A percentile compares a stretch with the other conserved stretches of the same genome.
phyloP scores from a whole-genome alignment of 441 rosid genomes.

The Populus tomentosa region DNA sequence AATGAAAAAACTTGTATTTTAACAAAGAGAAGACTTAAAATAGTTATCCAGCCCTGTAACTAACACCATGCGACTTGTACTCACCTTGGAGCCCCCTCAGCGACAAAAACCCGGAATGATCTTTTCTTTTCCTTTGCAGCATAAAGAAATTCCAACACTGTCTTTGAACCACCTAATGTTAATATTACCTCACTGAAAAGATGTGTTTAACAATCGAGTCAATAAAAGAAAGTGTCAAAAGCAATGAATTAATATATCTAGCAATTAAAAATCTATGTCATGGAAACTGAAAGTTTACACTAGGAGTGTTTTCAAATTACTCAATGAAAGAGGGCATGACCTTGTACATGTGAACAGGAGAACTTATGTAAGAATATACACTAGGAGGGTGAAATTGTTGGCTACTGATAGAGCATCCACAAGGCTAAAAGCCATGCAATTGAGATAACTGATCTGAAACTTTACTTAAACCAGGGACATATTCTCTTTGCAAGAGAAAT shows the following conservation, averaged over 20 bases:
- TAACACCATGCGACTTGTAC: slow-evolving; percentile 22
- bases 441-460: neutral
- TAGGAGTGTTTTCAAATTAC: neutral
- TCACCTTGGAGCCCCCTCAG: slow-evolving; percentile 99
- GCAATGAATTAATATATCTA: neutral
- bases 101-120: slow-evolving; percentile 92
- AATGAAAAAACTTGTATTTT: slow-evolving; percentile 1
- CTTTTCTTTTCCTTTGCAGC: slow-evolving; percentile 97
- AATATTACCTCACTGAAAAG: slow-evolving; percentile 89
- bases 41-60: slow-evolving; percentile 4
- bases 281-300: neutral
- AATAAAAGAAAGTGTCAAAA: slow-evolving; percentile 5
- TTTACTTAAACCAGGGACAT: neutral
- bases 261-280: neutral
- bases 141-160: slow-evolving; percentile 90
- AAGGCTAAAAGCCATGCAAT: neutral
- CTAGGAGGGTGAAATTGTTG: neutral
- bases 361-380: no score
- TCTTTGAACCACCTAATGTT: slow-evolving; percentile 95
- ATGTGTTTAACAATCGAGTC: slow-evolving; percentile 16
- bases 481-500: neutral
- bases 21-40: slow-evolving; percentile 9
- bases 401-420: neutral
- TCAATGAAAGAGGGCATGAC: neutral
- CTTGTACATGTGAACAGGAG: neutral